phyloP scores from a whole-genome alignment of 768 basidiomycete genomes.

The Coprinopsis strossmayeri region DNA sequence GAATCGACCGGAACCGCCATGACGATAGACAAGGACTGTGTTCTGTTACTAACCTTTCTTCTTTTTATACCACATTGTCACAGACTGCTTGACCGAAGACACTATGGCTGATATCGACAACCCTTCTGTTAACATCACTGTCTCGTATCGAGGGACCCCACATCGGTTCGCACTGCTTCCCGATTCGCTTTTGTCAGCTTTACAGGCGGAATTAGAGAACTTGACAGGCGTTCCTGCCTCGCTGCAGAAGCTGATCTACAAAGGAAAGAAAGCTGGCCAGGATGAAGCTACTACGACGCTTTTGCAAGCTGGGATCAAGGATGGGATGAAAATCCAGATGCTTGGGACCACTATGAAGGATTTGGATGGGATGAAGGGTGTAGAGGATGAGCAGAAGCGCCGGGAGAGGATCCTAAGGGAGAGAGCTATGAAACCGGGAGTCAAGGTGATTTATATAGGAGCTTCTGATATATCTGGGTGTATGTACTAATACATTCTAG shows the following conservation, averaged over 20 bases:
- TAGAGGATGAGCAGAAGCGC: constrained; percentile 51
- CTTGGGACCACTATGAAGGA: constrained; percentile 60
- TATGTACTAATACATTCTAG: constrained; percentile 20
- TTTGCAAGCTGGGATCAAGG: constrained; percentile 46
- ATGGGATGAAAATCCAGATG: constrained; percentile 64
- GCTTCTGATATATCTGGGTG: not conserved
- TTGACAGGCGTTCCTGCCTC: constrained; percentile 60
- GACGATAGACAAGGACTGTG: no score
- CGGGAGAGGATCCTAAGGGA: constrained; percentile 54
- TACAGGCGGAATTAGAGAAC: constrained; percentile 50
- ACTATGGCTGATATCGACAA: not conserved
- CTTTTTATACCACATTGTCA: no score
- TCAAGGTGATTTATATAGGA: constrained; percentile 48
- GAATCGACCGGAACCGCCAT: not conserved
- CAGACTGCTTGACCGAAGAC: no score
- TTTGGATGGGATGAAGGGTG: constrained; percentile 43
- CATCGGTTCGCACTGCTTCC: constrained; percentile 43
- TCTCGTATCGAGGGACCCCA: constrained; percentile 43
- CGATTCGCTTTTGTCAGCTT: constrained; percentile 41
- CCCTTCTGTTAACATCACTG: constrained; percentile 14
- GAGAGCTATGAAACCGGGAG: constrained; percentile 47
- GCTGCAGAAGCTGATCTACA: constrained; percentile 68
- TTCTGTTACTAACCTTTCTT: no score
- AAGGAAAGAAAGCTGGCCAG: constrained; percentile 47
- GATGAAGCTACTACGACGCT: constrained; percentile 23